Percentiles rank a stretch among this genome's conserved stretches.
Evolutionary conservation across 2,329 filamentous ascomycete genomes (phyloP).

Genomic region (Ophiocordyceps australis): DNA sequence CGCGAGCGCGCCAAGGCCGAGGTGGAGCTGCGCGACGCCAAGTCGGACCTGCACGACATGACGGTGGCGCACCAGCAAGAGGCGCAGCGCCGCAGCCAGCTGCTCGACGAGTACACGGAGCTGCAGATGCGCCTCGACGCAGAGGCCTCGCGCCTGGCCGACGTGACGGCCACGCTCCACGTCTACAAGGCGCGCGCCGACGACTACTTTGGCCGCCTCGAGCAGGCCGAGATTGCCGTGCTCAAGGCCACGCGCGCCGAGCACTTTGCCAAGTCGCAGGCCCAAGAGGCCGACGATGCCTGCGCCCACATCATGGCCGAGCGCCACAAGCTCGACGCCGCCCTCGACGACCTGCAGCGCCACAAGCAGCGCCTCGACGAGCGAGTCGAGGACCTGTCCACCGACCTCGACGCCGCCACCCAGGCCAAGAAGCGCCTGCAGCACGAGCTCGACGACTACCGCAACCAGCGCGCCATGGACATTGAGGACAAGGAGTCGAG

Average conservation of each 20-base stretch:
- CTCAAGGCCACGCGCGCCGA: constrained; percentile 83
- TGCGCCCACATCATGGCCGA: constrained; percentile 84
- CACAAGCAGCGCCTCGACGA: constrained; percentile 83
- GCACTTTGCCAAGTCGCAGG: constrained; percentile 82
- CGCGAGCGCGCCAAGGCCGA: constrained; percentile 65
- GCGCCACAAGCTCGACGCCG: constrained; percentile 72
- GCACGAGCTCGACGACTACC: constrained; percentile 94
- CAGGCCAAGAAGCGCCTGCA: constrained; percentile 90
- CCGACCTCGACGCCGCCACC: constrained; percentile 68
- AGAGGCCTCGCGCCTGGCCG: constrained; percentile 68
- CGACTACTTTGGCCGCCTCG: constrained; percentile 92
- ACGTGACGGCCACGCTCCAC: constrained; percentile 67
- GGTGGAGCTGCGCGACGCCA: constrained; percentile 70
- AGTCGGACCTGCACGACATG: constrained; percentile 71
- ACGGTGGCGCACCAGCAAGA: constrained; percentile 68
- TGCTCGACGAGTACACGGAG: constrained; percentile 84
- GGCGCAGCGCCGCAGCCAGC: constrained; percentile 66
- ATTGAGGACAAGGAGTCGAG: constrained; percentile 93
- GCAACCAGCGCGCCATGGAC: constrained; percentile 85
- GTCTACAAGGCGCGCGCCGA: constrained; percentile 86
- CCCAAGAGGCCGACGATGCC: constrained; percentile 78
- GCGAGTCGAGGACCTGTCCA: constrained; percentile 76
- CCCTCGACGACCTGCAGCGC: constrained; percentile 77
- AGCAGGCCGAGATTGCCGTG: constrained; percentile 90
- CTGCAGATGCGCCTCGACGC: constrained; percentile 84